Base-by-base conservation (phyloP, 176 grass and related monocot species). In the Pontederia paniculata region DNA sequence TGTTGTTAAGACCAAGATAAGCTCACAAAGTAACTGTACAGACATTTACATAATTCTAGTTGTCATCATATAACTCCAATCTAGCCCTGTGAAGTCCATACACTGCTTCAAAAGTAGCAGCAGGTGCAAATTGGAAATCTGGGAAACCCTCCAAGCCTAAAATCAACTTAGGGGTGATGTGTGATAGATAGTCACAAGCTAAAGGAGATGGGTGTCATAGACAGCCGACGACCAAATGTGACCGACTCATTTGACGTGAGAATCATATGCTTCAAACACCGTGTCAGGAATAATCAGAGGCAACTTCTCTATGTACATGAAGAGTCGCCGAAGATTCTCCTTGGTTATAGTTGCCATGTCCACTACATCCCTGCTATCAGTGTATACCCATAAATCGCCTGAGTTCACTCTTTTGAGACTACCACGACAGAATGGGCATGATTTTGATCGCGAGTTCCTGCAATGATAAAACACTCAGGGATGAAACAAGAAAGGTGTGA, bases 391-490 rank as follows among this genome's bases (percentile, higher is more conserved):
- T 3, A 89, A 70, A 12, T 95, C 85, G 9, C 79, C 74, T 23
- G 90, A 78, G 21, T 95, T 86, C 9, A 95, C 82, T 80, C 79
- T 66, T 28, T 86, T 95, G 12, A 95, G 74, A 25, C 79, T 83
- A 60, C 89, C 90, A 4, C 90, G 81, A 58, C 90, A 95, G 63
- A 95, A 95, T 19, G 90, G 90, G 55, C 90, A 89, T 0, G 90
- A 95, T 9, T 95, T 79, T 13, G 82, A 95, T 70, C 85, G 68
- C 37, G 85, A 48, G 50, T 81, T 77, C 90, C 89, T 95, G 77
- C 76, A 73, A 37, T 2, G 28, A 37, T 37, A 37, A 37, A 1
- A 37, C 28, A 37, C 28, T 37, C 7, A 37, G 28, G 7, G 28
- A 37, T 5, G 28, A 37, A 37, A 37, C 28, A 37, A 37, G 28